A percentile compares a stretch with the other conserved stretches of the same genome.
Conservation (phyloP, 1,284 basidiomycete genomes). For the Moesziomyces sp. region DNA sequence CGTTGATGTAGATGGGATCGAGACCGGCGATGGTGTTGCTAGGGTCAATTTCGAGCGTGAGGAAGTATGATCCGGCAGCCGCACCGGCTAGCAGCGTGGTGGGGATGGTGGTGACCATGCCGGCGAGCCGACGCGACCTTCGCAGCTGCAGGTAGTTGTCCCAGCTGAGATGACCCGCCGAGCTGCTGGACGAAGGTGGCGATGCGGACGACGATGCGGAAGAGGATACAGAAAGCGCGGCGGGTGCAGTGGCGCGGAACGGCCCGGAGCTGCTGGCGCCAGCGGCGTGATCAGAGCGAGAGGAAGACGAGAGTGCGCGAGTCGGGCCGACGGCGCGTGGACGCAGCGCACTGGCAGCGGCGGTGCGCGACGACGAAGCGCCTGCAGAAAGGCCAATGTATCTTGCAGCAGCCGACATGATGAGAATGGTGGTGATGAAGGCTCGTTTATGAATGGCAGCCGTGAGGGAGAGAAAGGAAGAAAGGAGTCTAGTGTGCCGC, state of each 20-base stretch:
- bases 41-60: slow-evolving; percentile 61
- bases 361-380: slow-evolving; percentile 29
- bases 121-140: slow-evolving; percentile 53
- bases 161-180: slow-evolving; percentile 28
- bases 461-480: slow-evolving; percentile 2
- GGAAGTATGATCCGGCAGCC: slow-evolving; percentile 58
- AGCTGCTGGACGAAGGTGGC: slow-evolving; percentile 1
- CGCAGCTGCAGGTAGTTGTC: slow-evolving; percentile 58
- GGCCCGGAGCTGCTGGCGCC: slow-evolving; percentile 6
- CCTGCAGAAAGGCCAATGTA: slow-evolving; percentile 15
- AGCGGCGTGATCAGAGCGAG: background rate
- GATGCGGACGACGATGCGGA: slow-evolving; percentile 13
- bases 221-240: slow-evolving; percentile 2
- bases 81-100: slow-evolving; percentile 57
- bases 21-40: slow-evolving; percentile 56
- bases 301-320: slow-evolving; percentile 20
- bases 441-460: background rate
- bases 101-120: slow-evolving; percentile 61
- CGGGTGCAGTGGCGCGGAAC: slow-evolving; percentile 14
- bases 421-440: background rate
- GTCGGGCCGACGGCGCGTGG: slow-evolving; percentile 12
- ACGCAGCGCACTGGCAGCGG: slow-evolving; percentile 8
- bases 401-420: slow-evolving; percentile 31
- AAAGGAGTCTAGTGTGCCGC: background rate
- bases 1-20: slow-evolving; percentile 61